A percentile compares a stretch with the other conserved stretches of the same genome.
Conservation (phyloP, 2,329 filamentous ascomycete genomes). For the Trematosphaeria pertusa region DNA sequence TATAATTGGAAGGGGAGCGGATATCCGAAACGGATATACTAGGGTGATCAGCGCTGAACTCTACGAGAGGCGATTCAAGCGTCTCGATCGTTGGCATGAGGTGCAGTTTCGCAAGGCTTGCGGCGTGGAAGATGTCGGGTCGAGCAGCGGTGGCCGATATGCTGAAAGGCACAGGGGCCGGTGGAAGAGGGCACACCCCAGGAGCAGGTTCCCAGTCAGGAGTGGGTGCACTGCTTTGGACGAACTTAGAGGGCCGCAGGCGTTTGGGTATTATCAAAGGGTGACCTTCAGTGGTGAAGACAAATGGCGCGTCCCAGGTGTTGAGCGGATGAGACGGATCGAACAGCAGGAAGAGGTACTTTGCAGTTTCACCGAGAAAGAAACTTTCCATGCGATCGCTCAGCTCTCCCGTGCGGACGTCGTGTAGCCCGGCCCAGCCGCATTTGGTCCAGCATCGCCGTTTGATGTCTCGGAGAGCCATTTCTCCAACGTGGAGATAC, state of each 20-base stretch:
- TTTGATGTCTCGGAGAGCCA: constrained; percentile 88
- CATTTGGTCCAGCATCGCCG: constrained; percentile 88
- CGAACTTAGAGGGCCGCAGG: constrained; percentile 30
- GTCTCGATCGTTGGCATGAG: constrained; percentile 68
- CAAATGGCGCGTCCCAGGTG: constrained; percentile 81
- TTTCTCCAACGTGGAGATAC: constrained; percentile 95
- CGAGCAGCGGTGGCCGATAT: constrained; percentile 82
- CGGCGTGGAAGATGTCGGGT: constrained; percentile 85
- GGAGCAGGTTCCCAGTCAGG: constrained; percentile 32
- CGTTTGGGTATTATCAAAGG: constrained; percentile 78
- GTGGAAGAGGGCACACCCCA: constrained; percentile 71
- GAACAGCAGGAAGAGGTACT: constrained; percentile 93
- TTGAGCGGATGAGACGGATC: constrained; percentile 87
- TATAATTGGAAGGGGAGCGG: constrained; percentile 75
- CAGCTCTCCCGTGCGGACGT: constrained; percentile 73
- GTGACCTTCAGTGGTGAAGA: constrained; percentile 96
- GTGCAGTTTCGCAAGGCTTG: constrained; percentile 82
- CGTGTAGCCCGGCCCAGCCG: constrained; percentile 84
- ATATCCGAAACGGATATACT: constrained; percentile 63
- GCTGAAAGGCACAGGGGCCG: constrained; percentile 67
- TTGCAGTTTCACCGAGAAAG: constrained; percentile 94
- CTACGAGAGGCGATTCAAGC: constrained; percentile 63
- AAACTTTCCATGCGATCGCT: constrained; percentile 98
- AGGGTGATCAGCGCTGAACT: constrained; percentile 61
- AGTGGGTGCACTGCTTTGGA: constrained; percentile 1